Evolutionary conservation across 208 protist genomes (phyloP).

Genomic region (Porcisia hertigi): DNA sequence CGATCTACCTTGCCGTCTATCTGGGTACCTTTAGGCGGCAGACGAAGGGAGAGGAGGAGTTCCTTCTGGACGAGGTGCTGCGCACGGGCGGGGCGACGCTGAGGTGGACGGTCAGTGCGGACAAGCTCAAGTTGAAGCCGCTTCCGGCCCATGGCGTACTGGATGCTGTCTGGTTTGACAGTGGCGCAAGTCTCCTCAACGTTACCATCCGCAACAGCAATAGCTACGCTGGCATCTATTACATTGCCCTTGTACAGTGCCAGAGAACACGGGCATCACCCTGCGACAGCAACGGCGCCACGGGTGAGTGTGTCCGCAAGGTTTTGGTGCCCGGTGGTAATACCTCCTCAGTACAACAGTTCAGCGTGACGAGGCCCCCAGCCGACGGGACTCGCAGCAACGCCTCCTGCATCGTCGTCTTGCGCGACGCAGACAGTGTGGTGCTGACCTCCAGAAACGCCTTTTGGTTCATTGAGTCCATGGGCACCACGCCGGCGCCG

Average conservation of each 20-base stretch:
- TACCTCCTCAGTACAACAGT: neutral
- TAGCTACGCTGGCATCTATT: constrained; percentile 22
- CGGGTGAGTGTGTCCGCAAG: constrained; percentile 11
- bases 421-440: constrained; percentile 35
- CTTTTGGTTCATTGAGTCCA: constrained; percentile 6
- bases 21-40: constrained; percentile 36
- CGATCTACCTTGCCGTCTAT: constrained; percentile 45
- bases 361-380: constrained; percentile 3
- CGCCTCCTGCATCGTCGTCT: constrained; percentile 32
- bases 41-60: constrained; percentile 4
- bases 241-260: constrained; percentile 31
- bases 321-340: constrained; percentile 13
- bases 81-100: constrained; percentile 30
- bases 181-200: neutral
- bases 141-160: constrained; percentile 37
- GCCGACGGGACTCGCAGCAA: neutral
- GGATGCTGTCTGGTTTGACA: neutral
- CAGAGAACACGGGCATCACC: neutral
- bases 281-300: constrained; percentile 21
- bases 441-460: constrained; percentile 26
- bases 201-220: constrained; percentile 19
- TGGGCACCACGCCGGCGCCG: constrained; percentile 8
- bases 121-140: constrained; percentile 36
- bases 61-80: constrained; percentile 31
- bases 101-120: constrained; percentile 50